Percentiles rank a stretch among this genome's conserved stretches.
Conservation (phyloP, 306 rosid species). For the cucumber (Cucumis sativus) region Cucumber_9930_V3 NC_026658.2:3507501-3508000, state of each 20-base stretch:
- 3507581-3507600: too few relatives aligned
- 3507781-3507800: not conserved
- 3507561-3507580: too few relatives aligned
- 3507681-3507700: too few relatives aligned
- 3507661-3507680: too few relatives aligned
- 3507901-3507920: not conserved
- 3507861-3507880: constrained; percentile 42
- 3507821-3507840: constrained; percentile 34
- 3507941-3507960: not conserved
- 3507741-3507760: not conserved
- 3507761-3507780: not conserved
- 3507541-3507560: too few relatives aligned
- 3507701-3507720: not conserved
- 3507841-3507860: constrained; percentile 37
- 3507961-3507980: not conserved
- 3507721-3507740: not conserved
- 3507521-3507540: too few relatives aligned
- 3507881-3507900: constrained; percentile 23
- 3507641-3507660: too few relatives aligned
- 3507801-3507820: constrained; percentile 11
- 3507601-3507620: too few relatives aligned
- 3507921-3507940: not conserved
- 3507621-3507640: too few relatives aligned
- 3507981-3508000: constrained; percentile 42
- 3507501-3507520: too few relatives aligned